Conservation (phyloP, 2,329 filamentous ascomycete genomes). For the Xylaria sp. region DNA sequence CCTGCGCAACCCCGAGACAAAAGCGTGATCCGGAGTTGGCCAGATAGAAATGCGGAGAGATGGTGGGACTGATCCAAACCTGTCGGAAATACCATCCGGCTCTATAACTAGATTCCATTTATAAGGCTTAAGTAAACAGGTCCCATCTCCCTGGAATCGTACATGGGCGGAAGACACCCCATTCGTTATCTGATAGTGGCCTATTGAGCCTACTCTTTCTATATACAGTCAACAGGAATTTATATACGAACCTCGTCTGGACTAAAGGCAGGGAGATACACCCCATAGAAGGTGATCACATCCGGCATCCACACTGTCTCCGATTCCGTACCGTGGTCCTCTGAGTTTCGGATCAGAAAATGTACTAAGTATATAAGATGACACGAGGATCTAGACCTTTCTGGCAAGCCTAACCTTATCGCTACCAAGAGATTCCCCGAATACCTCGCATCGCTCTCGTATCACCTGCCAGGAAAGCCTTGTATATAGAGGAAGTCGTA, state of each 20-base stretch:
- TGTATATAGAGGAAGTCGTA: conserved; percentile 3
- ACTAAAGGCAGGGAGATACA: neutral
- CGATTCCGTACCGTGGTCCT: neutral
- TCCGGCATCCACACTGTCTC: conserved; percentile 1
- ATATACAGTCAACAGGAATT: conserved; percentile 3
- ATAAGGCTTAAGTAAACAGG: conserved; percentile 9
- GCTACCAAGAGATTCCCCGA: conserved; percentile 10
- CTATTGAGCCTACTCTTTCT: conserved; percentile 7
- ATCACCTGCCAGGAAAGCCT: neutral
- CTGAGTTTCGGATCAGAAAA: neutral
- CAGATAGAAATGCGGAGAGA: neutral
- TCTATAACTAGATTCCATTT: neutral
- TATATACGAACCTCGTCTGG: neutral
- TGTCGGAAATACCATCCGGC: conserved; percentile 7
- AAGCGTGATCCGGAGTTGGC: neutral
- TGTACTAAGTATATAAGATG: neutral
- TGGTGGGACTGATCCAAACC: conserved; percentile 1
- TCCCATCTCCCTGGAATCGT: neutral
- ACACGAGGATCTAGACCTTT: conserved; percentile 22
- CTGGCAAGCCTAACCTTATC: conserved; percentile 15
- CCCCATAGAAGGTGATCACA: neutral
- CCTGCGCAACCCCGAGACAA: neutral
- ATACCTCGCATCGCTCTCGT: conserved; percentile 5
- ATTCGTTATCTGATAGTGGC: conserved; percentile 1
- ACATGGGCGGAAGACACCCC: neutral